A percentile compares a stretch with the other conserved stretches of the same genome.
Conservation (phyloP, 176 grass and related monocot species). For the Triticum urartu region DNA sequence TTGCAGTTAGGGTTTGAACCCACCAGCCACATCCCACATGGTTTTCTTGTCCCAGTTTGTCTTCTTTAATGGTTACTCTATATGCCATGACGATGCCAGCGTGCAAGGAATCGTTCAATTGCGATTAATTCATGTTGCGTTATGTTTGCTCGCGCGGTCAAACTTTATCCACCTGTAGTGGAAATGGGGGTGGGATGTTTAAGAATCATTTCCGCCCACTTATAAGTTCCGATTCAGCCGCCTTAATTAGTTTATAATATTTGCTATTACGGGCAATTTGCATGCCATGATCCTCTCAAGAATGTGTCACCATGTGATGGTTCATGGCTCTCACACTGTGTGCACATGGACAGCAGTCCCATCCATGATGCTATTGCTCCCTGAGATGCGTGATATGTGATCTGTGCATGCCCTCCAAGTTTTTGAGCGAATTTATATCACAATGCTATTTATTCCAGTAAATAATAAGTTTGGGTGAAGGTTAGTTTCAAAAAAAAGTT, state of each 20-base stretch:
- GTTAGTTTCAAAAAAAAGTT: no score
- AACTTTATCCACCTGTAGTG: neutral
- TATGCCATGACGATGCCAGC: neutral
- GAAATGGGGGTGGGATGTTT: neutral
- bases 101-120: slow-evolving; percentile 23
- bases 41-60: slow-evolving; percentile 1
- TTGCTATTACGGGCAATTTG: neutral
- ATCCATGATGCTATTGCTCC: neutral
- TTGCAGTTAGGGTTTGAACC: slow-evolving; percentile 1
- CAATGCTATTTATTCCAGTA: neutral
- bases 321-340: slow-evolving; percentile 7
- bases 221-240: neutral
- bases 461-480: no score
- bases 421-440: neutral
- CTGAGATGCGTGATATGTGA: neutral
- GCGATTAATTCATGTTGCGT: neutral
- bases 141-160: neutral
- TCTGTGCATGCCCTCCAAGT: neutral
- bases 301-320: slow-evolving; percentile 27
- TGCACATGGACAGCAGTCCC: neutral
- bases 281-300: neutral
- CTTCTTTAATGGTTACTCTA: neutral
- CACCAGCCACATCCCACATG: slow-evolving; percentile 22
- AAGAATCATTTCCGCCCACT: no score
- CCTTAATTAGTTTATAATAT: neutral